Base-by-base conservation (phyloP, 2,329 filamentous ascomycete species). In the Clathrospora elynae region DNA sequence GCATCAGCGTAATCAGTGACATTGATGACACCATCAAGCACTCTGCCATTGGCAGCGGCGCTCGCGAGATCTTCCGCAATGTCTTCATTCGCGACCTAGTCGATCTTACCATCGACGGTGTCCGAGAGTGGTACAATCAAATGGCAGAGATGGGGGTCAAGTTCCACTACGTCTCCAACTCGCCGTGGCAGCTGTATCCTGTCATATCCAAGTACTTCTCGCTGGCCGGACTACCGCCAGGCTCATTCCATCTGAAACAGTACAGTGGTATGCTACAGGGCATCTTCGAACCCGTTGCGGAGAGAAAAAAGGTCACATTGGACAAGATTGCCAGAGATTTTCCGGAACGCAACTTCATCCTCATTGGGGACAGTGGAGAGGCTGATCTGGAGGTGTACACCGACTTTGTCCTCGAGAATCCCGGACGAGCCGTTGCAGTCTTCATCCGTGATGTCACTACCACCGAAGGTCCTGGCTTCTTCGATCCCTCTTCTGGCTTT, bases 131-230 rank as follows among this genome's bases (percentile, higher is more conserved):
- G 92, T 99, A 97, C 65, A 83, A 77, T 23, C 78, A 78, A 13
- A 78, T 99, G 72, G 80, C 87, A 25, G 77, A 84, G 13, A 83
- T 92, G 73, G 90, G 91, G 12, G 92, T 97, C 16, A 83, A 85
- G 58, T 80, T 99, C 37, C 95, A 99, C 66, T 99, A 99, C 68
- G 95, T 96, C 53, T 99, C 93, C n/a, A 99, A 99, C 71, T 95
- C 92, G 35, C 93, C 93, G 0, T 99, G 95, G 95, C 95, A 99
- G 67, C 79, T 99, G 5, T 99, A 89, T 59, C 93, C 93, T 0
- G 83, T 97, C 2, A 75, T 99, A 8, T 86, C 88, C 4, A 89
- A 82, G 38, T 99, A 87, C 67, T 95, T 97, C 68, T 83, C 85
- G 53, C 72, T 86, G 26, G 87, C 88, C 5, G 87, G 87, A 1